Evolutionary conservation across 2,329 filamentous ascomycete genomes (phyloP), one percentile per base, ranked within the genome.

Genomic region (Hymenoscyphus scutula): DNA sequence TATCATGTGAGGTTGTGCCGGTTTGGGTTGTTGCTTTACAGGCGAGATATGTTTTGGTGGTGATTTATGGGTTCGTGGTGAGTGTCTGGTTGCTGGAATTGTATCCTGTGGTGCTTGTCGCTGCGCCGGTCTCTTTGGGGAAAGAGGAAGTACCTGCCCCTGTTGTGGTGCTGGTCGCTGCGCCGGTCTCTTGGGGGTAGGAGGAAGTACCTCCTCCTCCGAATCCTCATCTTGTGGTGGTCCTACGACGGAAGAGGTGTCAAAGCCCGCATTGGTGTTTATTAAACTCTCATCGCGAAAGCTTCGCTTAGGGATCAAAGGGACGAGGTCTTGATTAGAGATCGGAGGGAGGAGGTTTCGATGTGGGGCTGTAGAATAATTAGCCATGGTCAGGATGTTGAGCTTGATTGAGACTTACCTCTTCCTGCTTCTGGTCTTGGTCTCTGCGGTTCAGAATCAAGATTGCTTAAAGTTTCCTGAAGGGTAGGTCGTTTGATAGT

Each of bases 251-350:
- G 60, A 56, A 69, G 56, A 74, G 64, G 61, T 70, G 64, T 59
- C 68, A 29, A 80, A 61, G n/a, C 65, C 67, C 30, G 77, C 75
- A 34, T 73, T 64, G 1, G 65, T 59, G 64, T 74, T 80, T 5
- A 80, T 54, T 19, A 62, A 63, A 56, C 73, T 76, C 59, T 79
- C 78, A 11, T 73, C 70, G 11, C 62, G 67, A 65, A 76, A 80
- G 10, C 53, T 60, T 25, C 45, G 58, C 62, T 74, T 76, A 34
- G 61, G 58, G 17, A 71, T 60, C 1, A 48, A 19, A 54, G 32
- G 58, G 32, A 6, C 25, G 34, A 41, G 15, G 15, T 37, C 57
- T 27, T n/a, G n/a, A n/a, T n/a, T n/a, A n/a, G n/a, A n/a, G n/a
- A n/a, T n/a, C n/a, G n/a, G n/a, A n/a, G n/a, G n/a, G n/a, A n/a